These are phyloP conservation scores for Saturnispora zaruensis DNA, from an alignment of 805 yeast genomes.

Conservation along the genomic window DNA sequence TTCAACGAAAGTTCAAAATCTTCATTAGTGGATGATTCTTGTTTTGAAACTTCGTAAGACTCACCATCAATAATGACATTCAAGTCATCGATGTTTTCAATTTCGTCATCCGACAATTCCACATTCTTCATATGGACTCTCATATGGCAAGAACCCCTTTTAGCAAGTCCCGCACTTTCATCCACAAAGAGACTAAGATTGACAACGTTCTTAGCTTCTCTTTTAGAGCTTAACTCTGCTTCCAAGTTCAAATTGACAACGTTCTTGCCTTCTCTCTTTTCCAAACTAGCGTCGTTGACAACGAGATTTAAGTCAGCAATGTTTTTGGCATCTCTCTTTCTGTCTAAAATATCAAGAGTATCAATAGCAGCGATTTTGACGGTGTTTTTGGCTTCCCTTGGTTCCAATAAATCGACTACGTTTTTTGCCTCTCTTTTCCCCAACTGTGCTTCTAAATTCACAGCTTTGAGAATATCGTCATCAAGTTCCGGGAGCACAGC, in stretches of 20 bases:
- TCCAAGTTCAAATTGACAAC: conserved; percentile 14
- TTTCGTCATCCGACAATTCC: conserved; percentile 1
- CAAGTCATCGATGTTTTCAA: conserved; percentile 2
- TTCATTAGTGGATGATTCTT: not conserved
- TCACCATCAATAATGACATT: conserved; percentile 1
- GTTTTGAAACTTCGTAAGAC: not conserved
- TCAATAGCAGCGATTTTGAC: conserved; percentile 10
- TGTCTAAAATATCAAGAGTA: not conserved
- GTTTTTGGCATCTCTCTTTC: conserved; percentile 11
- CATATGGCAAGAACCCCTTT: conserved; percentile 11
- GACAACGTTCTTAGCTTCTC: conserved; percentile 16
- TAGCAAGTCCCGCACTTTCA: conserved; percentile 7
- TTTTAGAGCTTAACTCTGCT: conserved; percentile 13
- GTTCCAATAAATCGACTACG: conserved; percentile 8
- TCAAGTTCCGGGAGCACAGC: not conserved
- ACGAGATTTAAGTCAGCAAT: conserved; percentile 13
- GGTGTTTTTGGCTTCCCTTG: conserved; percentile 14
- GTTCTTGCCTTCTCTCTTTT: conserved; percentile 19
- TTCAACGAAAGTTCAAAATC: not conserved
- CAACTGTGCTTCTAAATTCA: conserved; percentile 11
- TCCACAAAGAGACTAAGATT: conserved; percentile 11
- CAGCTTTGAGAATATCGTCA: conserved; percentile 8
- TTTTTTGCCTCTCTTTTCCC: conserved; percentile 14
- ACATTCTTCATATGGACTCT: not conserved
- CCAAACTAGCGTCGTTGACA: conserved; percentile 13